phyloP scores from a whole-genome alignment of 2,329 filamentous ascomycete species.

The Calonectria honghensis region DNA sequence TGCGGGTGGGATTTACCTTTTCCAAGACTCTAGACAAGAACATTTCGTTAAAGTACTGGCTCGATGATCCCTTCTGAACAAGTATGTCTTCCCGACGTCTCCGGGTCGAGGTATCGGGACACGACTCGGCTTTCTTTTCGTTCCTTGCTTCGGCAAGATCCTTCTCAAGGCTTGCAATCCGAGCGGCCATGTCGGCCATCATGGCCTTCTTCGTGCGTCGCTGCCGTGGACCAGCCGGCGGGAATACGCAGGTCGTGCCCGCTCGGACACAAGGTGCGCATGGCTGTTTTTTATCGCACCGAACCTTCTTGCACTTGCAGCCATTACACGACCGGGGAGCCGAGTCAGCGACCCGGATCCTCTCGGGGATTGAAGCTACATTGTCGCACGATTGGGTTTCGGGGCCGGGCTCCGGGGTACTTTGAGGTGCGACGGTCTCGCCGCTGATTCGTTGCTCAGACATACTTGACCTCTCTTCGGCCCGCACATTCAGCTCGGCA shows the following conservation, averaged over 20 bases:
- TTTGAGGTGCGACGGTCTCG: not conserved
- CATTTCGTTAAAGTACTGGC: conserved; percentile 62
- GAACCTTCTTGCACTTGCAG: conserved; percentile 75
- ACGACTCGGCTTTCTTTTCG: not conserved
- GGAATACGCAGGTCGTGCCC: conserved; percentile 56
- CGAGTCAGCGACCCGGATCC: conserved; percentile 5
- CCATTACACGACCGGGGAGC: conserved; percentile 61
- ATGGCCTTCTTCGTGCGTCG: conserved; percentile 56
- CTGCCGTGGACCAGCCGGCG: conserved; percentile 49
- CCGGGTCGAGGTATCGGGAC: not conserved
- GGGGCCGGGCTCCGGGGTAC: not conserved
- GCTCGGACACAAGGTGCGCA: conserved; percentile 80
- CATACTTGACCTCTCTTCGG: not conserved
- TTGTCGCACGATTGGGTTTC: conserved; percentile 1
- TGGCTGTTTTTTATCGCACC: conserved; percentile 82
- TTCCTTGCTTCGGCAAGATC: conserved; percentile 41
- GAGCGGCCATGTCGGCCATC: conserved; percentile 59
- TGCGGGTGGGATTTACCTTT: conserved; percentile 48
- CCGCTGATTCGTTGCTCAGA: not conserved
- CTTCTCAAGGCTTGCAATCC: conserved; percentile 60
- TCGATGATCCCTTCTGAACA: conserved; percentile 57
- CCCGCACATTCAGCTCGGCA: not conserved
- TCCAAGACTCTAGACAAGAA: conserved; percentile 60
- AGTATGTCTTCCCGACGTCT: conserved; percentile 52
- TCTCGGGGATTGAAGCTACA: not conserved